Evolutionary conservation across 305 asterid species (phyloP).

Genomic region (Coffea humblotiana): DNA sequence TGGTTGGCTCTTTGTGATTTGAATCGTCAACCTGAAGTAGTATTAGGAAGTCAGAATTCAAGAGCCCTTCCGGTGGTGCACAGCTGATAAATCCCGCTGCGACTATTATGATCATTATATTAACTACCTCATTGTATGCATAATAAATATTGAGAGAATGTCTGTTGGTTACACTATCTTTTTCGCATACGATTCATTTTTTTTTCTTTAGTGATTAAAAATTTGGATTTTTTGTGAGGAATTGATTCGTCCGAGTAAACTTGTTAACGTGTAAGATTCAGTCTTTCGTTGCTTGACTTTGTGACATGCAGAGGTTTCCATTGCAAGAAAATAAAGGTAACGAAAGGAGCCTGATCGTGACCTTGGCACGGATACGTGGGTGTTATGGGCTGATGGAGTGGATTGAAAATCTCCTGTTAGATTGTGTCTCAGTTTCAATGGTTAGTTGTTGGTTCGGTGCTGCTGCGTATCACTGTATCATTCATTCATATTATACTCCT

Average conservation of each 20-base stretch:
- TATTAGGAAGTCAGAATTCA: not conserved
- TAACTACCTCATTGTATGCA: not conserved
- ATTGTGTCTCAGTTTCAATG: too few relatives aligned
- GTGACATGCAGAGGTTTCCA: not conserved
- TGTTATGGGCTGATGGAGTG: too few relatives aligned
- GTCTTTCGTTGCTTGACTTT: not conserved
- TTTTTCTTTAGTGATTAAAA: too few relatives aligned
- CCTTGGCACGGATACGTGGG: not conserved
- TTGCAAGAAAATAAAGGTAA: not conserved
- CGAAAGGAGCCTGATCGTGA: not conserved
- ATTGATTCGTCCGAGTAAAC: too few relatives aligned
- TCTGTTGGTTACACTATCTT: too few relatives aligned
- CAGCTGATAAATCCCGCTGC: not conserved
- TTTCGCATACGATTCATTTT: too few relatives aligned
- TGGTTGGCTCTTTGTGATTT: not conserved
- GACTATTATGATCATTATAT: too few relatives aligned
- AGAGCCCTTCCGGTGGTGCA: not conserved
- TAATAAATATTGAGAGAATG: not conserved
- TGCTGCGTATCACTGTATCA: not conserved
- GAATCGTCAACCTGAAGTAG: not conserved
- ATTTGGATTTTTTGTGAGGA: too few relatives aligned
- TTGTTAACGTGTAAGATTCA: not conserved
- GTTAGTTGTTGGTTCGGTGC: not conserved
- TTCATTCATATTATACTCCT: not conserved
- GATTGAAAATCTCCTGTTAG: too few relatives aligned